A percentile compares a stretch with the other conserved stretches of the same genome.
Evolutionary conservation across 495 filamentous ascomycete species (phyloP).

Genomic region (Penicillium waksmanii): DNA sequence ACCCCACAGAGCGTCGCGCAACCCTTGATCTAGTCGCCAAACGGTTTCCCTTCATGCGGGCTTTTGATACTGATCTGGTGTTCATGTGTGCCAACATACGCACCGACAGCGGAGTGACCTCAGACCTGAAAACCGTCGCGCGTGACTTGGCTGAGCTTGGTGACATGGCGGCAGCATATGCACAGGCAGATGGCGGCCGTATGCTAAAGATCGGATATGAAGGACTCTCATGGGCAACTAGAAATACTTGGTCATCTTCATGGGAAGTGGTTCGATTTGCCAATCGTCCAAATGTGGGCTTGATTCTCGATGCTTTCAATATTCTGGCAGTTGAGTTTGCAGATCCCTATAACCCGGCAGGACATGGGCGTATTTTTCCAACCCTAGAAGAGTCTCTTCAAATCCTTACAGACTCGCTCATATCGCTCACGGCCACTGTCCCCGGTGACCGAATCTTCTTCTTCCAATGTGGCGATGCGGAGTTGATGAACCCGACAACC

Average conservation of each 20-base stretch:
- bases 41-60: slow-evolving; percentile 43
- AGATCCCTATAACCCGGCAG: slow-evolving; percentile 53
- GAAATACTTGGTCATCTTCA: slow-evolving; percentile 62
- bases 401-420: slow-evolving; percentile 36
- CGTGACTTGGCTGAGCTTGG: slow-evolving; percentile 35
- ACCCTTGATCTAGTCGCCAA: slow-evolving; percentile 33
- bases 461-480: slow-evolving; percentile 72
- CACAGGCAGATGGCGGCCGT: slow-evolving; percentile 31
- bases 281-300: slow-evolving; percentile 61
- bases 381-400: slow-evolving; percentile 30
- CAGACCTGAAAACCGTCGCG: slow-evolving; percentile 35
- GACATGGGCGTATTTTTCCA: slow-evolving; percentile 32
- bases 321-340: slow-evolving; percentile 68
- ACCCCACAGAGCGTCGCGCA: slow-evolving; percentile 25
- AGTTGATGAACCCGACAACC: slow-evolving; percentile 51
- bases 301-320: slow-evolving; percentile 74
- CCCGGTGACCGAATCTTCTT: slow-evolving; percentile 68
- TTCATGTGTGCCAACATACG: slow-evolving; percentile 42
- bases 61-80: slow-evolving; percentile 40
- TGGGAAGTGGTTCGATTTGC: slow-evolving; percentile 62
- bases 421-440: slow-evolving; percentile 53
- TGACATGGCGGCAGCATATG: slow-evolving; percentile 34
- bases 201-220: slow-evolving; percentile 40
- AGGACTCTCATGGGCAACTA: slow-evolving; percentile 63
- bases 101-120: slow-evolving; percentile 33